A percentile compares a stretch with the other conserved stretches of the same genome.
These are phyloP conservation scores for Chlorella sp. DNA, from an alignment of 139 green algal species.

Conservation along the genomic window DNA sequence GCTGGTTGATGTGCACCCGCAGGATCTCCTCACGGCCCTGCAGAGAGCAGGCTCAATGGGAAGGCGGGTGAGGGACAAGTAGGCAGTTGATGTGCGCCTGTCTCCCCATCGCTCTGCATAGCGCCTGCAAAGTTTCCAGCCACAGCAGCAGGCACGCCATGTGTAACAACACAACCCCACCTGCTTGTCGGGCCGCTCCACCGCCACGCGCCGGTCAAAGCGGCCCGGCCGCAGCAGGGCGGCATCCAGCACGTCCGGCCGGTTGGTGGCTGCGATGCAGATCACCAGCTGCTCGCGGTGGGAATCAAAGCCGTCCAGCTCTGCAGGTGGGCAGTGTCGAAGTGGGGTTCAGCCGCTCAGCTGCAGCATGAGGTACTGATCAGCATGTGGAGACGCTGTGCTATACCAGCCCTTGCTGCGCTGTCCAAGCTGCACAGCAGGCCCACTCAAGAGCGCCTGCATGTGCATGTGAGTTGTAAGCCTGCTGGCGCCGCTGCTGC, in stretches of 20 bases:
- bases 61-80: not conserved
- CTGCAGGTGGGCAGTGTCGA: no score
- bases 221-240: constrained; percentile 85
- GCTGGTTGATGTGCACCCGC: constrained; percentile 68
- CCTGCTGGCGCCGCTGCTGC: no score
- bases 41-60: no score
- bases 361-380: no score
- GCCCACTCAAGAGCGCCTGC: no score
- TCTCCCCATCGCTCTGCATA: no score
- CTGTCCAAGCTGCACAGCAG: no score
- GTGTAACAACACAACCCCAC: not conserved
- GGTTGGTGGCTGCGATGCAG: constrained; percentile 90
- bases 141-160: not conserved
- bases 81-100: not conserved
- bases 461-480: no score
- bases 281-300: constrained; percentile 72
- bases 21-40: constrained; percentile 80
- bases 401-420: no score
- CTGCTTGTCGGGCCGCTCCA: constrained; percentile 78
- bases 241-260: constrained; percentile 88
- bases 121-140: no score
- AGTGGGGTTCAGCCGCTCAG: no score
- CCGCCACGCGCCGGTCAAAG: constrained; percentile 85
- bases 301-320: constrained; percentile 87
- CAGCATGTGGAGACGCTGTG: no score